These are phyloP conservation scores for Tuber calosporum DNA, from an alignment of 495 filamentous ascomycete genomes.

Conservation along the genomic window DNA sequence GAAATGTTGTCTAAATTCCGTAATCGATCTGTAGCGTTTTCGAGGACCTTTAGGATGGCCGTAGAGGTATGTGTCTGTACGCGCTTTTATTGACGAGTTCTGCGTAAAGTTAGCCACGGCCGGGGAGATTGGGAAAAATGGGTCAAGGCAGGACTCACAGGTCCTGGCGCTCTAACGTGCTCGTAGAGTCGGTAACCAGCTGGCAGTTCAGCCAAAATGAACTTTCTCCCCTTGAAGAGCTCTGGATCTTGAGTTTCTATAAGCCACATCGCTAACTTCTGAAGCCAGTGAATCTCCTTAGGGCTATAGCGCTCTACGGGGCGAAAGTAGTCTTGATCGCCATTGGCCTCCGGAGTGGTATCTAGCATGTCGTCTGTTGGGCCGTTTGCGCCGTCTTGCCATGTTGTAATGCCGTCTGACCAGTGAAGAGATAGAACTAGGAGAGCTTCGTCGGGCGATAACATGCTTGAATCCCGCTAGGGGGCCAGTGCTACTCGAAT, in stretches of 20 bases:
- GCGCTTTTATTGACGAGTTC: slow-evolving; percentile 41
- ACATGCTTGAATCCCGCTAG: neutral
- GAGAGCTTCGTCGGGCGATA: neutral
- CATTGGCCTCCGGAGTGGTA: slow-evolving; percentile 34
- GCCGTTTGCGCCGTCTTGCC: slow-evolving; percentile 39
- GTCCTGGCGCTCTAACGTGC: slow-evolving; percentile 46
- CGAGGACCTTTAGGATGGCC: slow-evolving; percentile 54
- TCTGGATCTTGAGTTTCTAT: slow-evolving; percentile 34
- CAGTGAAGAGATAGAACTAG: slow-evolving; percentile 27
- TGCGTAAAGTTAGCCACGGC: neutral
- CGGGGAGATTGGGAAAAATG: neutral
- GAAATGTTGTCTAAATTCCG: slow-evolving; percentile 57
- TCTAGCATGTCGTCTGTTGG: slow-evolving; percentile 40
- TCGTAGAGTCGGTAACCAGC: slow-evolving; percentile 55
- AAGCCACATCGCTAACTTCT: slow-evolving; percentile 32
- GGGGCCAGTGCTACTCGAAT: neutral
- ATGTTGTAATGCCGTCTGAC: slow-evolving; percentile 38
- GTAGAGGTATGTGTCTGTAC: slow-evolving; percentile 57
- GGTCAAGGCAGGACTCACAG: slow-evolving; percentile 17
- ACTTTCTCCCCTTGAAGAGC: slow-evolving; percentile 44
- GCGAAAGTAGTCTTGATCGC: slow-evolving; percentile 34
- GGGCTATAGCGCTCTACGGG: slow-evolving; percentile 30
- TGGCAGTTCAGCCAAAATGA: slow-evolving; percentile 51
- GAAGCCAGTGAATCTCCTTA: slow-evolving; percentile 37
- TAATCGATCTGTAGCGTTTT: slow-evolving; percentile 55